Conservation (phyloP, 257 asterid species). For the Nicotiana benthamiana region DNA sequence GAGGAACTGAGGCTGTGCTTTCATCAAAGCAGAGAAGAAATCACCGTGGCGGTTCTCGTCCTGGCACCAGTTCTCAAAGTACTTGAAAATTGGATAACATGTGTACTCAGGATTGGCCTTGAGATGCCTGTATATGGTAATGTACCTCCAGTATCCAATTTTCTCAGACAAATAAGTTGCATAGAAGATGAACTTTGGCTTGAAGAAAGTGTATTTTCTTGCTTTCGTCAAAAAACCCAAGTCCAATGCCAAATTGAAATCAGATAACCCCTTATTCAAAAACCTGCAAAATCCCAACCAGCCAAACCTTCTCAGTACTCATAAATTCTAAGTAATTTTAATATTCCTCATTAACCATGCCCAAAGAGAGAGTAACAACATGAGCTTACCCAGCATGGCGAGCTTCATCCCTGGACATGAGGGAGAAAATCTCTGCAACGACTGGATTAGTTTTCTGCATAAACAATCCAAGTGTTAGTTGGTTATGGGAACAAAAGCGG, state of each 20-base stretch:
- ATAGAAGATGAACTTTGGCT: slow-evolving; percentile 88
- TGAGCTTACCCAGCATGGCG: slow-evolving; percentile 80
- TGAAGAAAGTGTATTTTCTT: slow-evolving; percentile 92
- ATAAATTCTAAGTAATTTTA: background rate
- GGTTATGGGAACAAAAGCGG: no score
- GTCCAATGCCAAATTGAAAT: slow-evolving; percentile 93
- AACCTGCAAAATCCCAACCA: slow-evolving; percentile 39
- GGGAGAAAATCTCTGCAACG: slow-evolving; percentile 95
- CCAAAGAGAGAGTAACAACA: background rate
- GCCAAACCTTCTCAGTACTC: background rate
- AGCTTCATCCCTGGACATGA: slow-evolving; percentile 94
- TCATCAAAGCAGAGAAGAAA: slow-evolving; percentile 98
- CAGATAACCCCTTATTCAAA: slow-evolving; percentile 79
- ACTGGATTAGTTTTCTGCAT: slow-evolving; percentile 90
- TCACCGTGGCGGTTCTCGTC: slow-evolving; percentile 99
- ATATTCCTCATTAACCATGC: background rate
- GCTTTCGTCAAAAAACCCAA: slow-evolving; percentile 97
- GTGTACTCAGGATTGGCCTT: slow-evolving; percentile 84
- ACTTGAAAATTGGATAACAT: slow-evolving; percentile 94
- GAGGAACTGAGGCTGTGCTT: slow-evolving; percentile 99
- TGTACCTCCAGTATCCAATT: slow-evolving; percentile 99
- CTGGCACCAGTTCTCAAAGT: slow-evolving; percentile 99
- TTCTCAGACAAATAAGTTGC: slow-evolving; percentile 44
- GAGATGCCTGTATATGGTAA: slow-evolving; percentile 91
- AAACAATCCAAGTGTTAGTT: background rate